Conservation (phyloP, 2,329 filamentous ascomycete species). For the Penicillium olsonii region DNA sequence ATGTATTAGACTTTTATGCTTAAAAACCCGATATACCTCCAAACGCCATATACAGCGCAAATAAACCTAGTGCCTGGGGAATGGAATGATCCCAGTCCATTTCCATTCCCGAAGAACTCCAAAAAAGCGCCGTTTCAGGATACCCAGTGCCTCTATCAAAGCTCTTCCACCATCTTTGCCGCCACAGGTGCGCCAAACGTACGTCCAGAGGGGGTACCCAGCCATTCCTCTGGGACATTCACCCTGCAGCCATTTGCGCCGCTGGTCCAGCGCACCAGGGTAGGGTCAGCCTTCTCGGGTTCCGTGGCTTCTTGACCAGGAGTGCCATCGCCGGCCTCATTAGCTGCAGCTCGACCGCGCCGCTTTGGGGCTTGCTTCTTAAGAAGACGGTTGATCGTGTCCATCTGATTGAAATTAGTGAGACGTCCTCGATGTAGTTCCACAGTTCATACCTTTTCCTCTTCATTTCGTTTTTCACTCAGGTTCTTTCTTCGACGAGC, state of each 20-base stretch:
- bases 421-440: neutral
- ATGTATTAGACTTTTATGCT: neutral
- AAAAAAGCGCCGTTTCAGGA: conserved; percentile 26
- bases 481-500: conserved; percentile 71
- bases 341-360: conserved; percentile 50
- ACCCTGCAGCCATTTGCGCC: conserved; percentile 43
- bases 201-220: conserved; percentile 45
- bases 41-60: conserved; percentile 12
- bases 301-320: conserved; percentile 43
- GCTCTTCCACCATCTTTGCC: conserved; percentile 42
- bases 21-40: neutral
- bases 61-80: conserved; percentile 11
- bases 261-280: conserved; percentile 50
- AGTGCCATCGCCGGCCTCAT: conserved; percentile 46
- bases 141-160: conserved; percentile 25
- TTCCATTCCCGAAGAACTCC: conserved; percentile 16
- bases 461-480: conserved; percentile 74
- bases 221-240: conserved; percentile 51
- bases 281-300: conserved; percentile 43
- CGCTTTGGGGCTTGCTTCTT: conserved; percentile 66
- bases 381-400: conserved; percentile 67
- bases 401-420: conserved; percentile 52
- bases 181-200: conserved; percentile 35
- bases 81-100: conserved; percentile 17
- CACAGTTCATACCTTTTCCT: conserved; percentile 64